Evolutionary conservation across 2,329 filamentous ascomycete species (phyloP).

Genomic region (Xylariaceae sp.): DNA sequence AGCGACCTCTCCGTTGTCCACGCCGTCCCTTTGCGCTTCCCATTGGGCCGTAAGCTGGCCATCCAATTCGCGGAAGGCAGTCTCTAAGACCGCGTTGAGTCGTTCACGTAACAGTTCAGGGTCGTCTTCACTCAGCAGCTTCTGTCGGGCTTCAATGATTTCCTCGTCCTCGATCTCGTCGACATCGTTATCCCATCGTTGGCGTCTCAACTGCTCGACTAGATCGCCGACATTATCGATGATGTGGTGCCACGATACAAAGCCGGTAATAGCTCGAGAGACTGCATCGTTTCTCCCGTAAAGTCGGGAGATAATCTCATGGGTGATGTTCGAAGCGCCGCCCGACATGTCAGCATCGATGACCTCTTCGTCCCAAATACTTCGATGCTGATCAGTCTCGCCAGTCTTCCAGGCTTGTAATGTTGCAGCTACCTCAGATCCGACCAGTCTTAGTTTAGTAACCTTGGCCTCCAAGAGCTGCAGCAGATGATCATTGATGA

Average conservation of each 20-base stretch:
- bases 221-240: slow-evolving; percentile 63
- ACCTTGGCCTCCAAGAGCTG: slow-evolving; percentile 60
- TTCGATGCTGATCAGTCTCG: slow-evolving; percentile 43
- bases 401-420: slow-evolving; percentile 57
- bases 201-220: slow-evolving; percentile 60
- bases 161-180: slow-evolving; percentile 72
- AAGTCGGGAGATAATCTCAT: slow-evolving; percentile 62
- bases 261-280: slow-evolving; percentile 56
- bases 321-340: slow-evolving; percentile 65
- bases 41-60: slow-evolving; percentile 50
- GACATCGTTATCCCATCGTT: slow-evolving; percentile 72
- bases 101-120: slow-evolving; percentile 58
- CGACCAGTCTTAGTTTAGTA: slow-evolving; percentile 59
- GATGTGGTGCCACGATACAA: slow-evolving; percentile 68
- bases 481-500: slow-evolving; percentile 65
- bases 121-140: slow-evolving; percentile 67
- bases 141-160: slow-evolving; percentile 61
- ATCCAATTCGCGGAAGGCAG: slow-evolving; percentile 56
- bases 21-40: slow-evolving; percentile 37
- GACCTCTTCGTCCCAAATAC: slow-evolving; percentile 65
- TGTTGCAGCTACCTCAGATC: slow-evolving; percentile 57
- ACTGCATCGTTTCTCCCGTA: slow-evolving; percentile 69
- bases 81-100: slow-evolving; percentile 51
- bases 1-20: slow-evolving; percentile 48
- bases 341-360: slow-evolving; percentile 62